These are phyloP conservation scores for Phytopythium cucurbitacearum DNA, from an alignment of 352 stramenopile genomes.

Conservation along the genomic window DNA sequence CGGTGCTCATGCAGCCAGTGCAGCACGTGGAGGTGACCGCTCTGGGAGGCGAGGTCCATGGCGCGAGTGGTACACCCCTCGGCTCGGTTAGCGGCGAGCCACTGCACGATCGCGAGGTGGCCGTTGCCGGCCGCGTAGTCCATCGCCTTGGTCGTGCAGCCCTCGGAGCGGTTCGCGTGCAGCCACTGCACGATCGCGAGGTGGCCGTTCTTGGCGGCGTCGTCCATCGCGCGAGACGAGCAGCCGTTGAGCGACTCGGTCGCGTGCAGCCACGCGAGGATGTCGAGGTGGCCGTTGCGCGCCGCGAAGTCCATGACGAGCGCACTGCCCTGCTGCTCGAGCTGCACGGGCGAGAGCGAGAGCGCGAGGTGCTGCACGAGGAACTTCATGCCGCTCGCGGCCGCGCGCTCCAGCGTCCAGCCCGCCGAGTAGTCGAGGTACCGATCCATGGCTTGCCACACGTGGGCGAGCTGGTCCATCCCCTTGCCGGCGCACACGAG, in stretches of 20 bases:
- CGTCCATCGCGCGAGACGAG: constrained; percentile 52
- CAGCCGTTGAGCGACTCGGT: constrained; percentile 40
- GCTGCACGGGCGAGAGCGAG: constrained; percentile 14
- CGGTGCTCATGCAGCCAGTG: constrained; percentile 70
- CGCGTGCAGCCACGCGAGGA: constrained; percentile 51
- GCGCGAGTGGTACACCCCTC: constrained; percentile 49
- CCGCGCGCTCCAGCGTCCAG: constrained; percentile 65
- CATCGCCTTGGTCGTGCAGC: constrained; percentile 61
- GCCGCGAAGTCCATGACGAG: constrained; percentile 76
- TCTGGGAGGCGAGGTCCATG: constrained; percentile 66
- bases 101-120: constrained; percentile 52
- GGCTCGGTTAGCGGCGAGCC: constrained; percentile 33
- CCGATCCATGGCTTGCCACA: constrained; percentile 37
- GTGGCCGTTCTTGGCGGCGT: constrained; percentile 55
- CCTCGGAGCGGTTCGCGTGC: constrained; percentile 45
- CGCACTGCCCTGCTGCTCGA: constrained; percentile 24
- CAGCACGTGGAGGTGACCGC: constrained; percentile 50
- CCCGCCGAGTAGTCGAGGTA: constrained; percentile 49
- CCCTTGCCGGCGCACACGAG: constrained; percentile 39
- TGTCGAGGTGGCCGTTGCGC: constrained; percentile 62
- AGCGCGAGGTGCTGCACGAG: constrained; percentile 66
- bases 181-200: constrained; percentile 54
- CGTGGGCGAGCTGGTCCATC: constrained; percentile 52
- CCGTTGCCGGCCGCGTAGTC: constrained; percentile 54
- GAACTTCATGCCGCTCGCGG: constrained; percentile 53